A percentile compares a stretch with the other conserved stretches of the same genome.
phyloP scores from a whole-genome alignment of 2,329 filamentous ascomycete species.

The Neonectria faginata region DNA sequence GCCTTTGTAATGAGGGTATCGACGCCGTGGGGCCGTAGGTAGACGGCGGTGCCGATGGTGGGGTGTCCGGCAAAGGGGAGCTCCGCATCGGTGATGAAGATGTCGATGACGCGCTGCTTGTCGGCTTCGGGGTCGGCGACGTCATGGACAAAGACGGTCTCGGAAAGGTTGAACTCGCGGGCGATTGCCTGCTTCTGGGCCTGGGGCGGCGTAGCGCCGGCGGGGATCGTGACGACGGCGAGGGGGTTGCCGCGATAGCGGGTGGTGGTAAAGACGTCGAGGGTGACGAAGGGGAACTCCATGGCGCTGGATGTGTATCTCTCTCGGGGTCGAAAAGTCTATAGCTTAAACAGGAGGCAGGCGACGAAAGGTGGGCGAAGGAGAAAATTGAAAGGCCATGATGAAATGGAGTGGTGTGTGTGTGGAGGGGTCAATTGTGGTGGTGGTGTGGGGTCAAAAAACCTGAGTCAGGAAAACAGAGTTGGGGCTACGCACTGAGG shows the following conservation, averaged over 20 bases:
- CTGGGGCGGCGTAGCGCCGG: slow-evolving; percentile 54
- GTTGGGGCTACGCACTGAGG: slow-evolving; percentile 9
- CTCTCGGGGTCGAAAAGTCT: background rate
- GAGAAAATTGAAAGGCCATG: slow-evolving; percentile 1
- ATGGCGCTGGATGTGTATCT: slow-evolving; percentile 32
- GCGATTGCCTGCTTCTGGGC: slow-evolving; percentile 69
- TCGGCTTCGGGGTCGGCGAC: slow-evolving; percentile 48
- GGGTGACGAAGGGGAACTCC: slow-evolving; percentile 62
- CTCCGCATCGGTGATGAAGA: slow-evolving; percentile 67
- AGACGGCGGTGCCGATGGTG: slow-evolving; percentile 67
- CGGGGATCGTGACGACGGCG: slow-evolving; percentile 67
- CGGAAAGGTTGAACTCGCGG: slow-evolving; percentile 72
- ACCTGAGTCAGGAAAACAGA: slow-evolving; percentile 10
- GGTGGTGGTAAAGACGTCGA: slow-evolving; percentile 68
- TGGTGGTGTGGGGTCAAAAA: slow-evolving; percentile 14
- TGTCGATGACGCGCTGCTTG: slow-evolving; percentile 61
- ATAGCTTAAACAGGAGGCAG: background rate
- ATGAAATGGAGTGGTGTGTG: slow-evolving; percentile 10
- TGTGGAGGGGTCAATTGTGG: slow-evolving; percentile 2
- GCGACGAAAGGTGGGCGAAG: background rate
- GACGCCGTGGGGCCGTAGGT: slow-evolving; percentile 56
- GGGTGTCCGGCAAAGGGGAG: slow-evolving; percentile 73
- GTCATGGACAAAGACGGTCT: slow-evolving; percentile 72
- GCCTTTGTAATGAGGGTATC: slow-evolving; percentile 65
- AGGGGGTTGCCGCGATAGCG: slow-evolving; percentile 70